Base-by-base conservation (phyloP, 768 basidiomycete species). In the Podaxis carcinomalis region DNA sequence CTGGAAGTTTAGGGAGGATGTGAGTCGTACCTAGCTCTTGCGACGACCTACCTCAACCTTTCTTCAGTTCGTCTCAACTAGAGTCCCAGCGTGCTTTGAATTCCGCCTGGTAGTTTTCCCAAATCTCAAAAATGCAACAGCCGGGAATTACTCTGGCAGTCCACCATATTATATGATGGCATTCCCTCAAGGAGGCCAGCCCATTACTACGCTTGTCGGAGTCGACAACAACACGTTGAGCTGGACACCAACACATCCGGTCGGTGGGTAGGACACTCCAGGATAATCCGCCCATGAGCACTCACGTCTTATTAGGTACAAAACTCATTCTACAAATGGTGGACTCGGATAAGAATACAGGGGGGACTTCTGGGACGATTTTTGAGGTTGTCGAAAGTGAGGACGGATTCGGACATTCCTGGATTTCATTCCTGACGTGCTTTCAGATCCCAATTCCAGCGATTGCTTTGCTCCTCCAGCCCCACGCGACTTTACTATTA, bases 161-260 rank as follows among this genome's bases (percentile, higher is more conserved):
- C 72, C 74, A 4, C 79, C 78, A 2, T 83, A 76, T 60, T 75
- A 75, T 62, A 69, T 82, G 69, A 69, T 81, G 13, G 75, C 78
- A 1, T 75, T 78, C 49, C 73, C 76, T 47, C 63, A 72, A 11
- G 73, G 69, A 14, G 76, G 75, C 14, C 69, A 68, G 5, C 72
- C 74, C 0, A 74, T 73, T 6, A 74, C 73, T 9, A 69, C 69
- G 1, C 57, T 72, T 40, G 63, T 80, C 19, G 82, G 78, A 11
- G 63, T 65, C 2, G 68, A 75, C 32, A 67, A 71, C 0, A 64
- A 61, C 25, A 69, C 72, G 32, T 64, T 79, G 9, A 60, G 61
- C 10, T 84, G 79, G 77, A 70, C 70, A 13, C 70, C 75, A 2
- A 72, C 66, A n/a, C 72, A 78, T 67, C 72, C 70, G 51, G 63